Base-by-base conservation (phyloP, 2,329 filamentous ascomycete genomes). In the Scytalidium sp. region DNA sequence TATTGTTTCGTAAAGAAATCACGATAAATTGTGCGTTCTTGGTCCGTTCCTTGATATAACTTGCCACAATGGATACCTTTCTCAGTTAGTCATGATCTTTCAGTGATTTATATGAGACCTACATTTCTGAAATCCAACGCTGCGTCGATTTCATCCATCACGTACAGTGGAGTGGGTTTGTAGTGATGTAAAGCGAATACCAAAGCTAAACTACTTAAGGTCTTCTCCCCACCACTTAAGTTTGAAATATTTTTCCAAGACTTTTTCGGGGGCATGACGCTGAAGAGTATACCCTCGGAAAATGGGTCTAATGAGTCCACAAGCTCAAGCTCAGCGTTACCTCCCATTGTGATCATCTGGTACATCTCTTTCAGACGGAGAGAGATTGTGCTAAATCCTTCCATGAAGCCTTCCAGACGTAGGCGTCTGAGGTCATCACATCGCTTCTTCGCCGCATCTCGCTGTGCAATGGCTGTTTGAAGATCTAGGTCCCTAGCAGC, bases 261-360 rank as follows among this genome's bases (percentile, higher is more conserved):
- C 80, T 99, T 99, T 82, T 99, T 99, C 11, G 94, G 94, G 45
- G 94, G 95, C 94, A 99, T 99, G 58, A 99, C 95, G 49, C 87
- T 93, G 75, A 99, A 99, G 43, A 97, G 69, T 55, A 99, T 97
- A 21, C 94, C 94, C 70, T 99, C 94, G 6, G 88, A 91, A 75
- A 99, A 99, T 0, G 94, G 94, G 67, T 99, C 95, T 2, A 99
- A 76, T 17, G 87, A 93, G 73, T 99, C 94, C 39, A 99, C 94
- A 20, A 99, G 84, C 69, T 99, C 95, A 11, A 99, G 81, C 72
- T 99, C 94, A 0, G 94, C 94, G 62, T 99, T 99, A 49, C 94
- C 94, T 54, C 94, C 94, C 91, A 99, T 97, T 19, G 94, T 99
- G 67, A 99, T 99, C 92, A 99, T 97, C 68, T 99, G 94, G 73